These are phyloP conservation scores for Globisporangium rhizosaccharum DNA, from an alignment of 352 stramenopile species.

Conservation along the genomic window DNA sequence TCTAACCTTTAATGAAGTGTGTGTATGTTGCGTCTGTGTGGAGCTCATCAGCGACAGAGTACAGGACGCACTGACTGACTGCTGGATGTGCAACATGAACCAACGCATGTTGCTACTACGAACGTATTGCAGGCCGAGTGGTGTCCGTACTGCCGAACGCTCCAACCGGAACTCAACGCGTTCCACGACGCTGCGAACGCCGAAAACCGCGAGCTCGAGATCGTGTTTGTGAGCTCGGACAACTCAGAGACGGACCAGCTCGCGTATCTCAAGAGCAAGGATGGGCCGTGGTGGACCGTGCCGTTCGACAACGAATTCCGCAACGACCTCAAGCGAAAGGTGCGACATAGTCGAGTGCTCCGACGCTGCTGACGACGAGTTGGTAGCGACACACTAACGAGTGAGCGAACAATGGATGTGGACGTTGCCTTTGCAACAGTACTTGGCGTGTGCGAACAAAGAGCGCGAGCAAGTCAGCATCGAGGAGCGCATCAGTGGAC, in stretches of 20 bases:
- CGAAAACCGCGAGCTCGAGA: constrained; percentile 37
- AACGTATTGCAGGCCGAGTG: constrained; percentile 51
- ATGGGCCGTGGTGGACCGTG: constrained; percentile 72
- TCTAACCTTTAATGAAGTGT: too few relatives aligned
- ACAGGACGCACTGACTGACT: not conserved
- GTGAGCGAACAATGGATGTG: not conserved
- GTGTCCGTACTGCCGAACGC: constrained; percentile 77
- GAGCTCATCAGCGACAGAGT: not conserved
- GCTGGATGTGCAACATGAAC: constrained; percentile 1
- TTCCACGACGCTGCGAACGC: constrained; percentile 59
- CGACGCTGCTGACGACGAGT: not conserved
- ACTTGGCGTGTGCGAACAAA: constrained; percentile 63
- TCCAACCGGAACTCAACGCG: constrained; percentile 69
- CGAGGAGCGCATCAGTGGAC: constrained; percentile 54
- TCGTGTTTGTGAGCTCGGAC: constrained; percentile 82
- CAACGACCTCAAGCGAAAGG: constrained; percentile 73
- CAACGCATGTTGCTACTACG: not conserved
- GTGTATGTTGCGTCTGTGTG: too few relatives aligned
- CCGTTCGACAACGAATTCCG: constrained; percentile 59
- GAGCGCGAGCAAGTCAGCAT: constrained; percentile 53
- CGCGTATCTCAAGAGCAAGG: constrained; percentile 65
- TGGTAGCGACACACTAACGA: not conserved
- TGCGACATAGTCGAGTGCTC: constrained; percentile 8
- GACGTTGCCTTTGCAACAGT: constrained; percentile 18
- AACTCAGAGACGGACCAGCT: constrained; percentile 43